A percentile compares a stretch with the other conserved stretches of the same genome.
phyloP scores from a whole-genome alignment of 163 green algal genomes.

The Scenedesmus sp. region DNA sequence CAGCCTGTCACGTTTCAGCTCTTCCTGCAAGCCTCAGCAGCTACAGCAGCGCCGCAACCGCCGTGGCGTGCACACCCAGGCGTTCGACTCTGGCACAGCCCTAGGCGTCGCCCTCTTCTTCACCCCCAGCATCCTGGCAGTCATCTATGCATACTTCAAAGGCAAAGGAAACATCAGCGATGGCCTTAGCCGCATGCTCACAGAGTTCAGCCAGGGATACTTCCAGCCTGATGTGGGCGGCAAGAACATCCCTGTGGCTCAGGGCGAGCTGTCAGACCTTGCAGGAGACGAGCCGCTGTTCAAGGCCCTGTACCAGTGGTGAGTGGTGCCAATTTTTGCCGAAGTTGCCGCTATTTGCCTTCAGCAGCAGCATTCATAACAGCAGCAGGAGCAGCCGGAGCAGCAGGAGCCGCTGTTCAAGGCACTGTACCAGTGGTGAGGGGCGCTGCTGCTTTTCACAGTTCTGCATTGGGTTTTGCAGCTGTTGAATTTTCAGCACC shows the following conservation, averaged over 20 bases:
- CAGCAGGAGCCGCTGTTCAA: constrained; percentile 88
- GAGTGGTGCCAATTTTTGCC: background rate
- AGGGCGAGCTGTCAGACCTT: constrained; percentile 91
- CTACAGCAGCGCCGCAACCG: background rate
- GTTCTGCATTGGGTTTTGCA: too few species aligned
- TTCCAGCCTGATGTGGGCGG: constrained; percentile 93
- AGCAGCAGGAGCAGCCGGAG: background rate
- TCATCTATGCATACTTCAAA: constrained; percentile 81
- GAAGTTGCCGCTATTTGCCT: background rate
- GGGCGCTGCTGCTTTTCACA: background rate
- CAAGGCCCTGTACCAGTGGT: constrained; percentile 94
- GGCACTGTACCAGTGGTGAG: constrained; percentile 90
- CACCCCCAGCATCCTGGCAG: constrained; percentile 72
- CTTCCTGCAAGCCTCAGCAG: background rate
- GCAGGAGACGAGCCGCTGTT: constrained; percentile 93
- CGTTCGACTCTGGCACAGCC: constrained; percentile 13
- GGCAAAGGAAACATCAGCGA: constrained; percentile 89
- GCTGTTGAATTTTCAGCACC: background rate
- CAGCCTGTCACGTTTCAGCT: background rate
- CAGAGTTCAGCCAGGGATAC: constrained; percentile 79
- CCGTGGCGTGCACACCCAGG: background rate
- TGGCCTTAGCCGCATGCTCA: constrained; percentile 85
- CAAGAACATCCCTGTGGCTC: constrained; percentile 87
- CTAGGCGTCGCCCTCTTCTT: constrained; percentile 86
- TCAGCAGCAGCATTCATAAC: background rate